A percentile compares a stretch with the other conserved stretches of the same genome.
Conservation (phyloP, 345 rosid species). For the Eucalyptus pumila region DNA sequence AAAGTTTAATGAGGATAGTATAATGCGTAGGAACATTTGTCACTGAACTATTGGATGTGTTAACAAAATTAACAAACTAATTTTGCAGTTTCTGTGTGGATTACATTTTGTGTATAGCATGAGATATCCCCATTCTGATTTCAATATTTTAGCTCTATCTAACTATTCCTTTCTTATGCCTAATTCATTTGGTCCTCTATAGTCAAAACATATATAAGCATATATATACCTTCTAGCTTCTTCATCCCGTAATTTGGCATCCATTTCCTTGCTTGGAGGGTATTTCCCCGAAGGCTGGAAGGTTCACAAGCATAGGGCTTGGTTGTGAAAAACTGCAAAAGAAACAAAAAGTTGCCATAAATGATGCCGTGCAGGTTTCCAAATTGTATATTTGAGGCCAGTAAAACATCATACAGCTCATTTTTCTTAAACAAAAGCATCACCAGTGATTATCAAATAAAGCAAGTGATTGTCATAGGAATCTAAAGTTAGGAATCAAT, state of each 20-base stretch:
- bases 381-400: neutral
- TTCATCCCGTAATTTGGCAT: conserved; percentile 71
- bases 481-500: neutral
- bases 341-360: neutral
- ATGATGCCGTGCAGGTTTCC: neutral
- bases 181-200: neutral
- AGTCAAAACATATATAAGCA: neutral
- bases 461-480: neutral
- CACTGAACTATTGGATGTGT: neutral
- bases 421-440: neutral
- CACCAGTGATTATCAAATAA: neutral
- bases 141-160: too few species aligned
- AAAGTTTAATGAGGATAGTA: neutral
- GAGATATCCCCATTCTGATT: neutral
- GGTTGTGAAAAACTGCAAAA: conserved; percentile 58
- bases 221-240: conserved; percentile 64
- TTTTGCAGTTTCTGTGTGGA: neutral
- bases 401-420: neutral
- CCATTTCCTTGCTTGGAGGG: conserved; percentile 82
- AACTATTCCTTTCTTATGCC: neutral
- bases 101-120: neutral
- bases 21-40: neutral
- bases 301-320: conserved; percentile 76
- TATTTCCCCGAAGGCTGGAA: conserved; percentile 66
- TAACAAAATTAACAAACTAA: neutral